Evolutionary conservation across 257 asterid species (phyloP), one percentile per base, ranked within the genome.

Genomic region (Nicotiana sylvestris): DNA sequence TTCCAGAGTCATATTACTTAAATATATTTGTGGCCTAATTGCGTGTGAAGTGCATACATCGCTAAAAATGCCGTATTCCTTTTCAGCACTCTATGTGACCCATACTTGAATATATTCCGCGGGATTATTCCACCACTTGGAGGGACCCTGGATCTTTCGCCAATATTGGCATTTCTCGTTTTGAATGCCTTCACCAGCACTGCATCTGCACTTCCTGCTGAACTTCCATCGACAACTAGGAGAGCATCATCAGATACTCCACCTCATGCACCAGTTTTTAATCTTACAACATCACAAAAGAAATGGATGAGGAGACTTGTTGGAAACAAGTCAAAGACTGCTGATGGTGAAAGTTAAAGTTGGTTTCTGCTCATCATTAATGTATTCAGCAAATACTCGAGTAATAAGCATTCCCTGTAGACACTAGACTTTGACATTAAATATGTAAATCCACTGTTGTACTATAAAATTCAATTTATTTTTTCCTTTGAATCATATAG

Each of bases 71-170:
- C 9, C 67, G 21, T 43, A 5, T 81, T 88, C 65, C 37, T 86
- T 91, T 82, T 83, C 98, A 96, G 98, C 91, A 94, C 99, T 21
- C 32, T 96, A 81, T 96, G 99, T 32, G 98, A 96, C 79, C 99
- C 99, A 10, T 96, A 96, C 90, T 85, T 94, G 97, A 94, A 96
- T 90, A 89, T 96, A 88, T 94, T 96, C 91, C 96, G 98, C 0
- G 98, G 99, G 77, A 78, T 96, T 83, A 94, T 96, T 82, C 98
- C 99, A 66, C 99, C 99, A 49, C 94, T 94, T 25, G 99, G 99
- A 84, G 99, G 99, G 83, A 88, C 94, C 6, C 90, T 96, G 64
- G 99, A 96, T 82, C 89, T 95, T 55, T 93, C 99, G 2, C 99
- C 98, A 0, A 90, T 95, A 76, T 67, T 95, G 74, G 99, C 99